phyloP scores from a whole-genome alignment of 2,329 filamentous ascomycete genomes.

The Coniochaeta ligniaria region DNA sequence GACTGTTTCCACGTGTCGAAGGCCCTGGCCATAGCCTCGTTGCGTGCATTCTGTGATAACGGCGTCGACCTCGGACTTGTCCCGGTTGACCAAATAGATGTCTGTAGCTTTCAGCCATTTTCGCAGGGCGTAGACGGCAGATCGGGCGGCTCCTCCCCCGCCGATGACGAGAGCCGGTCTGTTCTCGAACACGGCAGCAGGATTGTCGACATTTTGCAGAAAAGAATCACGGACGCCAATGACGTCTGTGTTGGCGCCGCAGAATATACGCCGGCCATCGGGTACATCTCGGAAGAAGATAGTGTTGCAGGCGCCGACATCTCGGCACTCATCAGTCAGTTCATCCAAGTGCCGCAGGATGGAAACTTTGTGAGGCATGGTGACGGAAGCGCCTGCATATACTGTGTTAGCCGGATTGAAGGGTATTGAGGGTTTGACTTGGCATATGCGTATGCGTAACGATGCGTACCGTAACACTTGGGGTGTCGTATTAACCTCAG shows the following conservation, averaged over 20 bases:
- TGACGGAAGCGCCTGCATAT: slow-evolving; percentile 57
- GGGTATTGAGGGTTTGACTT: neutral
- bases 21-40: slow-evolving; percentile 50
- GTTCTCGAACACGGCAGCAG: slow-evolving; percentile 39
- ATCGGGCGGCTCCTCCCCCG: slow-evolving; percentile 71
- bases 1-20: slow-evolving; percentile 55
- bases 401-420: slow-evolving; percentile 9
- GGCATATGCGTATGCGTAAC: neutral
- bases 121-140: slow-evolving; percentile 67
- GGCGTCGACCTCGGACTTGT: slow-evolving; percentile 57
- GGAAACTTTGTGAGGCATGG: slow-evolving; percentile 78
- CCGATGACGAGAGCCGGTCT: slow-evolving; percentile 68
- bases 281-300: slow-evolving; percentile 53
- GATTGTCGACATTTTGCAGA: slow-evolving; percentile 41
- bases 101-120: slow-evolving; percentile 59
- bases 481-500: slow-evolving; percentile 45
- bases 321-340: slow-evolving; percentile 63
- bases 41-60: slow-evolving; percentile 57
- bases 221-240: slow-evolving; percentile 72
- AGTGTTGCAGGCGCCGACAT: slow-evolving; percentile 75
- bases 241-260: slow-evolving; percentile 77
- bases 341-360: slow-evolving; percentile 69
- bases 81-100: slow-evolving; percentile 74
- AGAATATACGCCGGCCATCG: slow-evolving; percentile 43
- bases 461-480: slow-evolving; percentile 48